These are phyloP conservation scores for Suillus spraguei DNA, from an alignment of 768 basidiomycete species.

Conservation along the genomic window DNA sequence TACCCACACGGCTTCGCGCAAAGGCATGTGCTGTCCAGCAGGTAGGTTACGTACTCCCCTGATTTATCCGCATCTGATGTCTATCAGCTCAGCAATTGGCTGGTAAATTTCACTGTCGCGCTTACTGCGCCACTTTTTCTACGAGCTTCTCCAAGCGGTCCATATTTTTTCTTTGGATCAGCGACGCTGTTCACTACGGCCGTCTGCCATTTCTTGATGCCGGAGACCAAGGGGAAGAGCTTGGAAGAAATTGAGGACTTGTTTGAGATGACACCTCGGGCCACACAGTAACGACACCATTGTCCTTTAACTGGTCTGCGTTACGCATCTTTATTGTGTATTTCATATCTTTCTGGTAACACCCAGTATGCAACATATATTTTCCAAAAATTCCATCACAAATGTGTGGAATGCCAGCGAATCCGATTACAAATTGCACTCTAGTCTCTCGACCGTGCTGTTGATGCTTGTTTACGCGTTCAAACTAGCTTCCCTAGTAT, in stretches of 20 bases:
- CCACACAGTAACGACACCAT: background rate
- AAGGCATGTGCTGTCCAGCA: conserved; percentile 46
- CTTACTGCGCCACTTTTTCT: conserved; percentile 51
- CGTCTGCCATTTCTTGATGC: conserved; percentile 41
- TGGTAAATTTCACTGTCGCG: conserved; percentile 46
- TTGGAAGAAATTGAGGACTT: conserved; percentile 44
- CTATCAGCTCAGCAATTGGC: conserved; percentile 27
- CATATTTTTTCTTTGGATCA: conserved; percentile 49
- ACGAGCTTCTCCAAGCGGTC: conserved; percentile 43
- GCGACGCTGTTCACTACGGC: conserved; percentile 38
- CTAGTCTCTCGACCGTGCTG: too few species aligned
- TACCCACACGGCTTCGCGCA: conserved; percentile 49
- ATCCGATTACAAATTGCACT: background rate
- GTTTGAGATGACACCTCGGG: conserved; percentile 29
- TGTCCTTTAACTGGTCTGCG: background rate
- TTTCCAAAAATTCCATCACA: background rate
- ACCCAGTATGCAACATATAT: background rate
- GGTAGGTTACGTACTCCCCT: conserved; percentile 29
- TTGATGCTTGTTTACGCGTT: background rate
- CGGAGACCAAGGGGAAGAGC: conserved; percentile 47
- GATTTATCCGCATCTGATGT: conserved; percentile 9
- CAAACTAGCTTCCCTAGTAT: too few species aligned
- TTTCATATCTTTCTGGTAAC: background rate
- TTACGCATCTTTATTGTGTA: background rate
- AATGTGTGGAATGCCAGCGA: background rate